Evolutionary conservation across 441 rosid species (phyloP), one percentile per base, ranked within the genome.

Genomic region (Eutrema salsugineum): DNA sequence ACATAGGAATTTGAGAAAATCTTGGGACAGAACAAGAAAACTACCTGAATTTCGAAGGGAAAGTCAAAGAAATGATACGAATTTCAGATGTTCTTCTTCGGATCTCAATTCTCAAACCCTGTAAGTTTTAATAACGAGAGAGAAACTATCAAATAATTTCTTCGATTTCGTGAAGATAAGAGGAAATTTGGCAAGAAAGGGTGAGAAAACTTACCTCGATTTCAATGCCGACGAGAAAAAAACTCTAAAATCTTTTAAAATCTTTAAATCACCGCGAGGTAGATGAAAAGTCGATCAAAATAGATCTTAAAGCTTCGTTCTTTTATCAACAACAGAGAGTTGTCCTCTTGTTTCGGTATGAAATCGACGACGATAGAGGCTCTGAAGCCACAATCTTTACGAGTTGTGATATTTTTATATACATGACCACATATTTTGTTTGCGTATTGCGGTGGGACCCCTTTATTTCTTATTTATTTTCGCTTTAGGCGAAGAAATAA

Each of bases 11-110:
- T 6, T 20, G 17, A 71, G 51, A 0, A 57, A 35, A 24, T 6
- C 9, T 28, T 14, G 40, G 27, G 1, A 3, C 8, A 22, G 6
- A 14, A 11, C 2, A 49, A 55, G 12, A 1, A 50, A 42, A 49
- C 39, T 76, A 83, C 85, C 76, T 75, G 70, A 78, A 75, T 58
- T 60, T 74, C 48, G 73, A 80, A 80, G 77, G 82, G 33, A 30
- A 63, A 78, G 20, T 57, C 62, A 19, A 56, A 70, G 6, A 65
- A 70, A 47, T 17, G 59, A 22, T 9, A 62, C 62, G 66, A 65
- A 68, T 78, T 78, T 79, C 79, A 77, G 78, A 70, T 55, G 74
- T 56, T 61, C 49, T 66, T 80, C 62, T 75, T 55, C 66, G 24
- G 66, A 69, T 57, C 62, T 42, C 30, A n/a, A 59, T 2, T 57